A percentile compares a stretch with the other conserved stretches of the same genome.
phyloP scores from a whole-genome alignment of 1,139 yeast genomes.

The Lodderomyces metapsilosis region DNA sequence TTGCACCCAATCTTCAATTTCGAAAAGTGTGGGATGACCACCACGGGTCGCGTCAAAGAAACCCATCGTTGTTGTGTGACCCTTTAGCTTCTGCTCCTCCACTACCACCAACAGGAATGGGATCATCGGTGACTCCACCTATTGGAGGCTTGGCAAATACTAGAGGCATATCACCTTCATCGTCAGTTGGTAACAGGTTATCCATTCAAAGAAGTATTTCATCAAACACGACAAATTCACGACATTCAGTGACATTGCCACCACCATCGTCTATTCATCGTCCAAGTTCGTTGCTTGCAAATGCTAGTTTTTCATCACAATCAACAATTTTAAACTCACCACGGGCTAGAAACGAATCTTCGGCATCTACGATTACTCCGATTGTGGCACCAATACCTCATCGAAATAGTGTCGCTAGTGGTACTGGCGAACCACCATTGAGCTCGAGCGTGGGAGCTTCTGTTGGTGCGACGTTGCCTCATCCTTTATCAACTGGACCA shows the following conservation, averaged over 20 bases:
- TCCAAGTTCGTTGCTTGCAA: constrained; percentile 10
- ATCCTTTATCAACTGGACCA: constrained; percentile 8
- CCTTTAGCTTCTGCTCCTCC: constrained; percentile 34
- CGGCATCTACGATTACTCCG: constrained; percentile 6
- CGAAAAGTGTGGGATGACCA: constrained; percentile 39
- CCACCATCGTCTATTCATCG: constrained; percentile 12
- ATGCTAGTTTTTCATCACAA: constrained; percentile 6
- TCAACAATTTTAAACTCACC: constrained; percentile 3
- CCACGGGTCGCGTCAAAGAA: constrained; percentile 24
- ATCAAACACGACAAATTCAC: constrained; percentile 4
- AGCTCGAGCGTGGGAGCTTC: constrained; percentile 9
- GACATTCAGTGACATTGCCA: constrained; percentile 5
- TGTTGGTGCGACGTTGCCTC: neutral
- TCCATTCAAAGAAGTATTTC: constrained; percentile 4
- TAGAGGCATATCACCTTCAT: constrained; percentile 1
- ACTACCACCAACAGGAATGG: constrained; percentile 5
- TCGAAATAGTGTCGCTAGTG: neutral
- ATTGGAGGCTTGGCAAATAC: constrained; percentile 1
- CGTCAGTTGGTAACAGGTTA: constrained; percentile 1
- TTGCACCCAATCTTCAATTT: constrained; percentile 25
- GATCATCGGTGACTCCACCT: constrained; percentile 5
- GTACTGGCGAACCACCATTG: constrained; percentile 1
- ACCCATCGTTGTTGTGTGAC: constrained; percentile 37
- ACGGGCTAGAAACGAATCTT: neutral
- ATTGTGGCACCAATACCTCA: constrained; percentile 10